Base-by-base conservation (phyloP, 1,284 basidiomycete species). In the Porodaedalea pini region DNA sequence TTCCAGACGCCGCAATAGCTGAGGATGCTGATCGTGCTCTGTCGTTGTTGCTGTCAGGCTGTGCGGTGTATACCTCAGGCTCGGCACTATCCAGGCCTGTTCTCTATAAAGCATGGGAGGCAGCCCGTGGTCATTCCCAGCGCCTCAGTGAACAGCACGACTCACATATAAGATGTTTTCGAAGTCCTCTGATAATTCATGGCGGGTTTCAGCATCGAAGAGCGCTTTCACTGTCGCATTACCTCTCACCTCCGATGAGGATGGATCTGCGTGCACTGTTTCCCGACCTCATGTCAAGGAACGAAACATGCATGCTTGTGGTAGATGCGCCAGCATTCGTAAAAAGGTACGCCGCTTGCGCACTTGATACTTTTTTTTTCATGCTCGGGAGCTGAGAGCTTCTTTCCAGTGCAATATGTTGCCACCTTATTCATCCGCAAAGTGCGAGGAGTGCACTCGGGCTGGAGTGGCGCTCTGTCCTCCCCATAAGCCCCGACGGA, bases 281-380 rank as follows among this genome's bases (percentile, higher is more conserved):
- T 2, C 19, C 8, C 8, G 4, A 11, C 11, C 44, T 10, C 25
- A 17, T 23, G 13, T 34, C 27, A 10, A 23, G 21, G 1, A 13
- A 29, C 47, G 47, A 34, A 49, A 49, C 47, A 49, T 49, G 47
- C 11, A 10, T 6, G 47, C 47, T 8, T 49, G 47, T 36, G 31
- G 10, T 34, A 10, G 31, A n/a, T 49, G 47, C 17, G 47, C 47
- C 17, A 13, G 11, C 11, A n/a, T 34, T 13, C 47, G 27, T 10
- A 49, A 49, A 10, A 49, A 49, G 31, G 47, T 49, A 49, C 23
- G 2, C 25, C 31, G 27, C 34, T 15, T 15, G 15, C 4, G 5
- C 5, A 15, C 6, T 6, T 27, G 27, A 23, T 23, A 29, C 25
- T 4, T 7, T 25, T 23, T 2, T 27, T 10, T 10, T 45, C 2